Evolutionary conservation across 768 basidiomycete species (phyloP).

Genomic region (Favolaschia claudopus): DNA sequence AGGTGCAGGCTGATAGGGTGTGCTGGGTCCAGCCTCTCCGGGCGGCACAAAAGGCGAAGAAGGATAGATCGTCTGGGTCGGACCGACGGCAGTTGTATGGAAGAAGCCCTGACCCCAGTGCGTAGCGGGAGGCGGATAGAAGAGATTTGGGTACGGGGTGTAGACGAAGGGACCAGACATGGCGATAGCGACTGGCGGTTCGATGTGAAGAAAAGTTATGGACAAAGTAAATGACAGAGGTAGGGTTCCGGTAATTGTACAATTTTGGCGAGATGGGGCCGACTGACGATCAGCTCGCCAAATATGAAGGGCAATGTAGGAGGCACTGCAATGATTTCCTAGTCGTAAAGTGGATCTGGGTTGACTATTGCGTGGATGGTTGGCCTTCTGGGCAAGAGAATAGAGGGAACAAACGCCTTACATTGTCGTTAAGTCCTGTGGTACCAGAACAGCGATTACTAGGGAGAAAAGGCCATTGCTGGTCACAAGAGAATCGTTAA

Average conservation of each 20-base stretch:
- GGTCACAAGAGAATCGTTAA: background rate
- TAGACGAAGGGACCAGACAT: conserved; percentile 56
- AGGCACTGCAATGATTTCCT: conserved; percentile 13
- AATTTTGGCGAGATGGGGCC: conserved; percentile 21
- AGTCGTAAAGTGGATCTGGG: conserved; percentile 2
- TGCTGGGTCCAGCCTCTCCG: background rate
- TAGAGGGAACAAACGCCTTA: no score
- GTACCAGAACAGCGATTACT: background rate
- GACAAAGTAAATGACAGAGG: background rate
- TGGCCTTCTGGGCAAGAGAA: no score
- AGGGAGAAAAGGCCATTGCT: conserved; percentile 4
- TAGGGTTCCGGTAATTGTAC: no score
- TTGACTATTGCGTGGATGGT: background rate
- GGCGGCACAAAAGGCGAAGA: conserved; percentile 43
- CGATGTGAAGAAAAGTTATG: background rate
- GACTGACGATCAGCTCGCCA: conserved; percentile 11
- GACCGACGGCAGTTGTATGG: conserved; percentile 51
- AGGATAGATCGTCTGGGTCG: conserved; percentile 43
- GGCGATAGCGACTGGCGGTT: conserved; percentile 19
- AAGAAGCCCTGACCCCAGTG: conserved; percentile 35
- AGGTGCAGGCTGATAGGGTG: conserved; percentile 39
- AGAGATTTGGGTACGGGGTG: conserved; percentile 45
- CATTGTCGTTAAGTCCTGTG: background rate
- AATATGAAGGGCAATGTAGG: background rate
- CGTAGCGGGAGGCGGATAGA: conserved; percentile 42